A percentile compares a stretch with the other conserved stretches of the same genome.
These are phyloP conservation scores for Gentiana macrophylla DNA, from an alignment of 257 asterid genomes.

Conservation along the genomic window DNA sequence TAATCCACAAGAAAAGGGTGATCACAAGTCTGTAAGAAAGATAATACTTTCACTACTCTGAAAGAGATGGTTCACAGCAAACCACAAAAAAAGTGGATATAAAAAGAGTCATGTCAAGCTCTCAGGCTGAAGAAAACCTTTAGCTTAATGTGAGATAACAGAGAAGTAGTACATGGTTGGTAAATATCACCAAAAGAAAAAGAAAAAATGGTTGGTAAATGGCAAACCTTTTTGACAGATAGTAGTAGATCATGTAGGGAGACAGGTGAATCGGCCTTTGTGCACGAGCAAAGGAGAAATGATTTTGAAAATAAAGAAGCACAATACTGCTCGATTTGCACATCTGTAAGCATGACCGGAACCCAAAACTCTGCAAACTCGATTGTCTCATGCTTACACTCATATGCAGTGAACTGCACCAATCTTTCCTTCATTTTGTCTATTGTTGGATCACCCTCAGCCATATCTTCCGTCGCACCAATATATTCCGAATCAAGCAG, in stretches of 20 bases:
- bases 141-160: constrained; percentile 1
- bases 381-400: constrained; percentile 14
- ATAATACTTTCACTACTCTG: constrained; percentile 1
- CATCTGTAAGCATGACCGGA: constrained; percentile 46
- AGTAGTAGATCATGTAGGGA: constrained; percentile 28
- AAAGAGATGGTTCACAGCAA: constrained; percentile 6
- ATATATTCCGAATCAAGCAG: constrained; percentile 20
- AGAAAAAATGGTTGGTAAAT: constrained; percentile 3
- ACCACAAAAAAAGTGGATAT: constrained; percentile 5
- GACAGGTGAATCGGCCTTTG: constrained; percentile 12
- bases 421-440: constrained; percentile 18
- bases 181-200: neutral
- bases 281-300: constrained; percentile 23
- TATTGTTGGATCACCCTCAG: constrained; percentile 11
- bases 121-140: neutral
- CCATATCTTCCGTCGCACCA: constrained; percentile 1
- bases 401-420: constrained; percentile 15
- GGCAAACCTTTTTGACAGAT: constrained; percentile 39
- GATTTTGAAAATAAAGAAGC: constrained; percentile 42
- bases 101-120: neutral
- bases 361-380: constrained; percentile 58
- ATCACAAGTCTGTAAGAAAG: constrained; percentile 50
- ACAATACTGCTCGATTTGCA: constrained; percentile 57
- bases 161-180: constrained; percentile 1
- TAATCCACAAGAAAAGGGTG: constrained; percentile 54